phyloP scores from a whole-genome alignment of 352 stramenopile genomes.

The Phytophthora agathidicida region DNA sequence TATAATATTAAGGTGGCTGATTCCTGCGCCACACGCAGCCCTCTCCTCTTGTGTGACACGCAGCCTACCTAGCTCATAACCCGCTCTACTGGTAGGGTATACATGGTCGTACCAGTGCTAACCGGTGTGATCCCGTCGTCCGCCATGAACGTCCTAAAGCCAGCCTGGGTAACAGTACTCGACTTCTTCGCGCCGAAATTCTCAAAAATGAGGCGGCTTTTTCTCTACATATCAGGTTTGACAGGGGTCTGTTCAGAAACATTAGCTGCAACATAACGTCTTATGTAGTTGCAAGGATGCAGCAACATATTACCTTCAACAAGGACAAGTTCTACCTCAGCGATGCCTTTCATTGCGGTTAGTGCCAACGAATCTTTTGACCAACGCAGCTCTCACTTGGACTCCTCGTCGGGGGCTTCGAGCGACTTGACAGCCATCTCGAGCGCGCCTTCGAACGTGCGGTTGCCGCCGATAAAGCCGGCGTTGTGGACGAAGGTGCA shows the following conservation, averaged over 20 bases:
- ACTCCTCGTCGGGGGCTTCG: constrained; percentile 29
- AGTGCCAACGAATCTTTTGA: neutral
- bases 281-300: too few species aligned
- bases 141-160: constrained; percentile 27
- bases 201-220: constrained; percentile 18
- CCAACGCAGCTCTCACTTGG: constrained; percentile 10
- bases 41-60: constrained; percentile 14
- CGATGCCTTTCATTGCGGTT: neutral
- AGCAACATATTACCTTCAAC: neutral
- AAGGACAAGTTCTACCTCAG: neutral
- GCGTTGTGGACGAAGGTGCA: constrained; percentile 97
- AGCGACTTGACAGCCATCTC: constrained; percentile 92
- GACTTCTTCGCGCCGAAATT: constrained; percentile 22
- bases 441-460: constrained; percentile 94
- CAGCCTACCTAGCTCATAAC: constrained; percentile 27
- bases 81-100: constrained; percentile 36
- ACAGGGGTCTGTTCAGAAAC: constrained; percentile 1
- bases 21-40: neutral
- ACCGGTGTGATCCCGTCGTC: constrained; percentile 32
- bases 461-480: constrained; percentile 99
- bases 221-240: constrained; percentile 18
- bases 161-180: too few species aligned
- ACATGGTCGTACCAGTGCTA: constrained; percentile 41
- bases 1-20: neutral
- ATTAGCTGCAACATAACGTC: neutral